Base-by-base conservation (phyloP, 2,329 filamentous ascomycete genomes). In the Apiospora sp. region DNA sequence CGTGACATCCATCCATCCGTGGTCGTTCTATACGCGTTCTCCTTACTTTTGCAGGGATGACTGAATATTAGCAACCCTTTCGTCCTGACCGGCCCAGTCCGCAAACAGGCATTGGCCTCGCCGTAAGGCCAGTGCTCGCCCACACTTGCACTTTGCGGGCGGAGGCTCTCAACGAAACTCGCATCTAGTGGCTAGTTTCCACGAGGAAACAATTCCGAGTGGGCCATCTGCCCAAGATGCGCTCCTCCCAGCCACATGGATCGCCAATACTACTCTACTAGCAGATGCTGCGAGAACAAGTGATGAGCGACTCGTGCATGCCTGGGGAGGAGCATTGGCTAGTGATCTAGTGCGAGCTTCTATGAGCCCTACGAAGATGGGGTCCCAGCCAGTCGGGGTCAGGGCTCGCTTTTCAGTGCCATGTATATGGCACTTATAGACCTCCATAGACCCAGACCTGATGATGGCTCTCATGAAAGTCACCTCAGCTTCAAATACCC, bases 1-100 rank as follows among this genome's bases (percentile, higher is more conserved):
- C 34, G 58, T 64, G 58, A 64, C 58, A 64, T 64, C 58, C 58
- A 41, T 64, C 58, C 22, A 64, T 64, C 58, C 58, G 58, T 64
- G 58, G 14, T n/a, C 34, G 10, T 22, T 34, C 51, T 34, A 22
- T 10, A 16, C 54, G 54, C 27, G 30, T n/a, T n/a, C 54, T 34
- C 54, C 30, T n/a, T 37, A 7, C 19, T n/a, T 61, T 34, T 4
- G 49, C 49, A 51, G 12, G 49, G 49, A n/a, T n/a, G 30, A 16
- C 5, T 30, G 5, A 64, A 6, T 12, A 37, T 30, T 24, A 41
- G 41, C 30, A 41, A 24, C 58, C 58, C 58, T 41, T 64, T 64
- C 34, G 58, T 64, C 58, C 58, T 41, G 58, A 22, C 58, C 58
- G n/a, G n/a, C 58, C 30, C 22, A 14, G 8, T 41, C 34, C 8